Evolutionary conservation across 2,329 filamentous ascomycete species (phyloP), one percentile per base, ranked within the genome.

Genomic region (Sarocladium strictum): DNA sequence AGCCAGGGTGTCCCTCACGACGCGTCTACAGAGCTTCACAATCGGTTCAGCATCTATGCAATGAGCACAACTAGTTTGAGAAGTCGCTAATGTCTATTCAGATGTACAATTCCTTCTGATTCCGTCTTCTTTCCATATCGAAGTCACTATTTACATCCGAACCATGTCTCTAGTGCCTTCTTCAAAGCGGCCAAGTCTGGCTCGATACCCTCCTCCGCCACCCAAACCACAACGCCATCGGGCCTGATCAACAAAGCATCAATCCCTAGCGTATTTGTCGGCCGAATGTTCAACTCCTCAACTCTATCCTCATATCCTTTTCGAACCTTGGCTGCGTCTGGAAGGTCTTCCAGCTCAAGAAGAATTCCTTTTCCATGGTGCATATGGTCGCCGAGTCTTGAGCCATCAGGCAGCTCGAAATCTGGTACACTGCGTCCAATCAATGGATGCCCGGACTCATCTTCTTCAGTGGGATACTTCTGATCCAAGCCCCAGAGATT

Each of bases 401-500:
- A 12, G 4, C 47, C 47, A 12, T 51, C 47, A 10, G 11, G 7
- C 15, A 51, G 17, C 10, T 32, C 29, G 15, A 12, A 51, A 27
- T 51, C 47, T n/a, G 47, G 47, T 14, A 51, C 6, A 19, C 47
- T 51, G 29, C 47, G 47, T 6, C 47, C 47, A 17, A 51, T 35
- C 11, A 51, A 19, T 6, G 11, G 10, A 23, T 51, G 47, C 47
- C 3, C 15, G 9, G 4, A 12, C 26, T 51, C 47, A 5, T 21
- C 47, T 21, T 17, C 3, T 9, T 21, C 24, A 3, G 35, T 6
- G 47, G 33, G 11, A 17, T 51, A 51, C n/a, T 35, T 32, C 47
- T 51, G 47, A 11, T n/a, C 10, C 11, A 51, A 17, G 10, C 47
- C 47, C 47, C 47, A 51, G 47, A 51, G n/a, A 2, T 23, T 9